Base-by-base conservation (phyloP, 2,329 filamentous ascomycete species). In the Volutella citrinella region DNA sequence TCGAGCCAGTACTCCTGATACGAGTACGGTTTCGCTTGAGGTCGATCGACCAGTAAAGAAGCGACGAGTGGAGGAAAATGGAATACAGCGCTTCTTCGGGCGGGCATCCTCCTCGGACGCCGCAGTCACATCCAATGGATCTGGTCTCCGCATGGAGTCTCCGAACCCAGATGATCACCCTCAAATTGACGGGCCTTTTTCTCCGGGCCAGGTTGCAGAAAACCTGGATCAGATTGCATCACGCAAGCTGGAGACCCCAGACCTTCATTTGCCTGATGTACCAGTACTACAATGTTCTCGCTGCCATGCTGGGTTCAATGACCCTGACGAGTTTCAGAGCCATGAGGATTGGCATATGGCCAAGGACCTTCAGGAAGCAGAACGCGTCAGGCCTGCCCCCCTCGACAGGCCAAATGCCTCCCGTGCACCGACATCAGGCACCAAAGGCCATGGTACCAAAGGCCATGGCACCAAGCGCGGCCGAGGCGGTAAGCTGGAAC, bases 291-390 rank as follows among this genome's bases (percentile, higher is more conserved):
- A 60, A 24, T 95, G 88, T 59, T 56, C 68, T 30, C 78, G 78
- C 43, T 95, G 89, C 60, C 71, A 74, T 39, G 71, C 74, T 50
- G 56, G 59, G n/a, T 67, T 93, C 20, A 68, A 72, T 10, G 66
- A 70, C 23, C 55, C 67, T 17, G 76, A 82, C 36, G 73, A 75
- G 48, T 56, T 80, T 28, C 75, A 81, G 46, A 90, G 86, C 62
- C 93, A 98, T 59, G 72, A 83, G 34, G 93, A 98, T 60, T 97
- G 90, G 83, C 93, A 98, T 64, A 84, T 95, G 63, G 93, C 93
- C 27, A 87, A 86, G 63, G 85, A 91, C 49, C 71, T 98, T 19
- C 82, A 90, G 45, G 74, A 80, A 4, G 61, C 71, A 37, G 74
- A 84, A 64, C 71, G 72, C 70, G 69, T 63, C 61, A 66, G 48